Evolutionary conservation across 176 grass and related monocot genomes (phyloP), one percentile per base, ranked within the genome.

Genomic region (Hyparrhenia diplandra): DNA sequence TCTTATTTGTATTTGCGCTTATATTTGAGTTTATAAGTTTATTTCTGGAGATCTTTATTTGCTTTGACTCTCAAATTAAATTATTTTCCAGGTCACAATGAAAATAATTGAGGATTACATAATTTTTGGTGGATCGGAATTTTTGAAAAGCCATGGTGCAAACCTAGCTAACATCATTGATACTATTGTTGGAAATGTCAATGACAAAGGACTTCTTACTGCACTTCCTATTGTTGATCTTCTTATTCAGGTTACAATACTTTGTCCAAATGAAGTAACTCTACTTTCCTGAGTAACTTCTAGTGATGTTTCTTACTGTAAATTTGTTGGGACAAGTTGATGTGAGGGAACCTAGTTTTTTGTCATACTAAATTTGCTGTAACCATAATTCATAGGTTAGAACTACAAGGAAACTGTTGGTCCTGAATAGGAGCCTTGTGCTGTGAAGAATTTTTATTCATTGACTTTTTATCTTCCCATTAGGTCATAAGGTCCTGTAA

Each of bases 161-260:
- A 93, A 72, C 85, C 49, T 99, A 81, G 84, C 76, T n/a, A 93
- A 88, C 80, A 73, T 99, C 82, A 73, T 99, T 82, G 88, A 99
- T 85, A 77, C 17, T 69, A 91, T 99, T 83, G 71, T 95, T 86
- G 89, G 82, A 78, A 99, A 86, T 85, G 96, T 95, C 49, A 99
- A 95, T 82, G 96, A 99, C 73, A 99, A 95, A 71, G 96, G 92
- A 57, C 84, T 95, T 77, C 82, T 95, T 83, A 86, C 89, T 43
- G 69, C 87, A 37, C 90, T 99, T 67, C 83, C 90, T 73, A 65
- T 90, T 30, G 85, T 99, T 71, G 96, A 99, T 90, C 74, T 99
- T 84, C 85, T 99, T 77, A 62, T 99, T 76, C 96, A 99, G 92
- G 96, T 99, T 93, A 90, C 57, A 75, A 67, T 68, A 60, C 67